phyloP scores from a whole-genome alignment of 148 eudicot genomes.

The Silene uniflora region DNA sequence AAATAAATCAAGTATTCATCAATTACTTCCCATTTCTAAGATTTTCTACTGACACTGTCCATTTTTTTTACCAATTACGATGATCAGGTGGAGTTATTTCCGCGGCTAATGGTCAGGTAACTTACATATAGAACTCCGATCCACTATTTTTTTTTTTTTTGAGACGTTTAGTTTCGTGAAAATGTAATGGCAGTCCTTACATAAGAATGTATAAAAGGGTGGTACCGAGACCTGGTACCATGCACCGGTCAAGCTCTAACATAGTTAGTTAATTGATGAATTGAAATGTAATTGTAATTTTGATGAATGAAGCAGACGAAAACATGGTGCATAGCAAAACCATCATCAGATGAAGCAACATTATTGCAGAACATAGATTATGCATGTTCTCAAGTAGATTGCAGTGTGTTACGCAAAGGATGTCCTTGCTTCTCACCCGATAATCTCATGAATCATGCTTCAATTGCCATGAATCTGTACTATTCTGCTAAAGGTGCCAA shows the following conservation, averaged over 20 bases:
- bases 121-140: neutral
- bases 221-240: too few relatives aligned
- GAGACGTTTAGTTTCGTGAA: too few relatives aligned
- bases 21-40: too few relatives aligned
- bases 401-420: slow-evolving; percentile 43
- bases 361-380: slow-evolving; percentile 50
- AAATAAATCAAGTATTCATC: neutral
- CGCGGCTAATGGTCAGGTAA: slow-evolving; percentile 42
- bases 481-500: slow-evolving; percentile 57
- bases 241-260: neutral
- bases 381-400: slow-evolving; percentile 70
- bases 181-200: too few relatives aligned
- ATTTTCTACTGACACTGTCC: neutral
- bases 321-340: slow-evolving; percentile 92
- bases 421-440: slow-evolving; percentile 58
- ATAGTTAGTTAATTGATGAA: neutral
- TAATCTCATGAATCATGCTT: slow-evolving; percentile 62
- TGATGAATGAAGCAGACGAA: slow-evolving; percentile 36
- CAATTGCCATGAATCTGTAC: slow-evolving; percentile 78
- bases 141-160: too few relatives aligned
- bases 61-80: slow-evolving; percentile 5
- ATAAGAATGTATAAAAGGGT: too few relatives aligned
- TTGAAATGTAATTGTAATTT: neutral
- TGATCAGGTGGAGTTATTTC: slow-evolving; percentile 35
- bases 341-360: slow-evolving; percentile 42